Evolutionary conservation across 202 grass and related monocot genomes (phyloP).

Genomic region (Schoenoplectus tabernaemontani): DNA sequence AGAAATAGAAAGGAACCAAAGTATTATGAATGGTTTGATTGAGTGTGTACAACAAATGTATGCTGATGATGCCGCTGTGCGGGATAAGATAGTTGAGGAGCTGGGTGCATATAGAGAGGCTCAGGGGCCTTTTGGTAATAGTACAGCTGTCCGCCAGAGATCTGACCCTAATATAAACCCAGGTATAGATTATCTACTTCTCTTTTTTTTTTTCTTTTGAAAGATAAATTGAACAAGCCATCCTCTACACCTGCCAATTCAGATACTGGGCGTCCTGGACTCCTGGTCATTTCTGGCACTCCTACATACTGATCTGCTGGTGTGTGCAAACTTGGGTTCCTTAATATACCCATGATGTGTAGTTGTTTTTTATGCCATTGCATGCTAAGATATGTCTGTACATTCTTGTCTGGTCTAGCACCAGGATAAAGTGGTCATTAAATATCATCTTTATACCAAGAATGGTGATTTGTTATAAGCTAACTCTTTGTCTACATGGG

Average conservation of each 20-base stretch:
- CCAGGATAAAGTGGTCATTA: neutral
- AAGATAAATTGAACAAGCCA: neutral
- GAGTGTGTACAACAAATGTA: constrained; percentile 3
- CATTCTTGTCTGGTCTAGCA: neutral
- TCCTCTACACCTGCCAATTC: neutral
- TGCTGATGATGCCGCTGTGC: neutral
- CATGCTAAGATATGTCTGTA: neutral
- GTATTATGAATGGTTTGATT: neutral
- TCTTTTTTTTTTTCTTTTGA: neutral
- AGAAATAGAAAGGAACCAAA: neutral
- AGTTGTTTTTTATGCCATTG: neutral
- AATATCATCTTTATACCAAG: neutral
- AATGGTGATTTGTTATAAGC: neutral
- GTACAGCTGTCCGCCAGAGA: neutral
- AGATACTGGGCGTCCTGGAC: neutral
- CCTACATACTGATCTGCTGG: neutral
- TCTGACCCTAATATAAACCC: neutral
- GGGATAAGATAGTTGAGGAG: constrained; percentile 2
- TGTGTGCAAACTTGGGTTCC: neutral
- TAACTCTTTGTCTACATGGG: neutral
- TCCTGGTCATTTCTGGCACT: neutral
- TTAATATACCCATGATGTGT: neutral
- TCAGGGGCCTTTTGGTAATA: neutral
- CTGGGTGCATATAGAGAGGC: neutral
- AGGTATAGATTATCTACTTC: neutral